These are phyloP conservation scores for Penicillium olsonii DNA, from an alignment of 2,329 filamentous ascomycete species.

Conservation along the genomic window DNA sequence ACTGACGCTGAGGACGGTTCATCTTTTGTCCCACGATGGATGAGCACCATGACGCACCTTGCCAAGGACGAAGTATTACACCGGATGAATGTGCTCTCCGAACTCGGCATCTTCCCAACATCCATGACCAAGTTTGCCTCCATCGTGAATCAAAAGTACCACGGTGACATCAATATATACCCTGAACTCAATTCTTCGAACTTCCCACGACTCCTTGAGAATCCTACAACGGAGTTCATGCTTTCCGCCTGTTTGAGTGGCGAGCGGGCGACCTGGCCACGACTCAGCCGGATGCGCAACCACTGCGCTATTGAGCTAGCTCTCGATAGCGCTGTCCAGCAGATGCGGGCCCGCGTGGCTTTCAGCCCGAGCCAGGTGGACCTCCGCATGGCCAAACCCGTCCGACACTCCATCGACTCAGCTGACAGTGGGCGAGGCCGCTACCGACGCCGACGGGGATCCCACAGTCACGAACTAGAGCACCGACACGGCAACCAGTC, in stretches of 20 bases:
- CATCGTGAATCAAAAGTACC: conserved; percentile 86
- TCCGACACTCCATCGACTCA: conserved; percentile 19
- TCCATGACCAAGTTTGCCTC: conserved; percentile 75
- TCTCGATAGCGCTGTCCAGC: conserved; percentile 51
- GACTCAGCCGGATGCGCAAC: conserved; percentile 80
- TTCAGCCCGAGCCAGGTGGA: conserved; percentile 33
- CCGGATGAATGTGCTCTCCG: conserved; percentile 75
- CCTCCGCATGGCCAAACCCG: conserved; percentile 18
- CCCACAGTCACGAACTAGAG: conserved; percentile 34
- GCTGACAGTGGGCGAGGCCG: conserved; percentile 27
- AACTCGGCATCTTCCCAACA: conserved; percentile 78
- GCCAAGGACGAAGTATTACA: conserved; percentile 80
- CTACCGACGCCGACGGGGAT: conserved; percentile 30
- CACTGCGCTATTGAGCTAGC: conserved; percentile 87
- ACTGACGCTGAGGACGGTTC: conserved; percentile 32
- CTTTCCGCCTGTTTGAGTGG: conserved; percentile 72
- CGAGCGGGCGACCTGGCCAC: conserved; percentile 89
- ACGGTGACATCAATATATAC: conserved; percentile 91
- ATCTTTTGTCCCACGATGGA: conserved; percentile 52
- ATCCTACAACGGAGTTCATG: conserved; percentile 88
- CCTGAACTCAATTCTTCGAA: conserved; percentile 75
- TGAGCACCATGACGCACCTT: conserved; percentile 68
- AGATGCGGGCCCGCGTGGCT: conserved; percentile 42
- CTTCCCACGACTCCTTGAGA: conserved; percentile 74
- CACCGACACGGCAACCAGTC: conserved; percentile 13